Percentiles rank a stretch among this genome's conserved stretches.
Evolutionary conservation across 1,284 basidiomycete species (phyloP).

Genomic region (Jaminaea rosea): DNA sequence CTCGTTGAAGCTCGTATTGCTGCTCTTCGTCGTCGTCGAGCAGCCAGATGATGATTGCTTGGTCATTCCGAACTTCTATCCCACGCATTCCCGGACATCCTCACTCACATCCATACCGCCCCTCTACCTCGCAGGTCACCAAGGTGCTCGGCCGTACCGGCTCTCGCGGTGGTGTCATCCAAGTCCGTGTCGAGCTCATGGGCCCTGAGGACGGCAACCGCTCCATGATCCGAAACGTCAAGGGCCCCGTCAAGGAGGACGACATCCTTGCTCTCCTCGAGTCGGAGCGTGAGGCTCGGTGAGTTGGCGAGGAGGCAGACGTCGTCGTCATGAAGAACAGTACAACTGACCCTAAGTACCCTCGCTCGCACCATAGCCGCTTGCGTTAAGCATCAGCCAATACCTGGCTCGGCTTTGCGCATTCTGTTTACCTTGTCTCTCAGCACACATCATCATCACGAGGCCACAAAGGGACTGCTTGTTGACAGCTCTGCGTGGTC

Average conservation of each 20-base stretch:
- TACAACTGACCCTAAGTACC: background rate
- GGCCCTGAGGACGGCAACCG: slow-evolving; percentile 75
- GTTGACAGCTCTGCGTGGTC: background rate
- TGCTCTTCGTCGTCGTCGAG: too few species aligned
- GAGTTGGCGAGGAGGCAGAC: slow-evolving; percentile 48
- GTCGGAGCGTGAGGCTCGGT: slow-evolving; percentile 99
- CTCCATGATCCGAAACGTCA: slow-evolving; percentile 98
- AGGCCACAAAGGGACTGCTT: background rate
- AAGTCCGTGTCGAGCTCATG: slow-evolving; percentile 99
- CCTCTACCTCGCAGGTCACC: slow-evolving; percentile 36
- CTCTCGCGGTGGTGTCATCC: slow-evolving; percentile 97
- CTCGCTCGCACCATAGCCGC: background rate
- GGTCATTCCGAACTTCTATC: background rate
- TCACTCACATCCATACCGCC: background rate
- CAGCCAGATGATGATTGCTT: too few species aligned
- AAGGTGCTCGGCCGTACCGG: slow-evolving; percentile 97
- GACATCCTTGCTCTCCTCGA: slow-evolving; percentile 97
- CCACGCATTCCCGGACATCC: background rate
- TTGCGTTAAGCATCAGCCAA: background rate
- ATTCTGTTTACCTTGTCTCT: background rate
- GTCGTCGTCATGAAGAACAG: background rate
- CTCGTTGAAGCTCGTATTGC: too few species aligned
- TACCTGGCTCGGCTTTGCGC: background rate
- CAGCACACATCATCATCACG: background rate
- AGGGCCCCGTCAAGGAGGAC: slow-evolving; percentile 90